Conservation (phyloP, 2,329 filamentous ascomycete species). For the Chaetomium strumarium region DNA sequence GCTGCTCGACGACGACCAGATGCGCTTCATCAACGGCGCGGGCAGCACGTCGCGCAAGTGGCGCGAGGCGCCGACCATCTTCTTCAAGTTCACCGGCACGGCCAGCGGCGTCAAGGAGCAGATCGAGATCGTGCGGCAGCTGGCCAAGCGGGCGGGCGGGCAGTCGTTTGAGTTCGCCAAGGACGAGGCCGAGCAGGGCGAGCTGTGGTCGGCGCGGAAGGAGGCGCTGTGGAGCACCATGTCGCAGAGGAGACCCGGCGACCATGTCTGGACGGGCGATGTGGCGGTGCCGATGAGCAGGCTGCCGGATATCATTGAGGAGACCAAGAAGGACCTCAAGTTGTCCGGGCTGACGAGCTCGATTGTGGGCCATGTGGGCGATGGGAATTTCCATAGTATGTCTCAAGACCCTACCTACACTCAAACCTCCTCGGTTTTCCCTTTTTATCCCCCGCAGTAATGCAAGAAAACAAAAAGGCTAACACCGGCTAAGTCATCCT, state of each 20-base stretch:
- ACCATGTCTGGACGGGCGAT: constrained; percentile 79
- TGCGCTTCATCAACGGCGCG: constrained; percentile 62
- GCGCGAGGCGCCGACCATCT: constrained; percentile 69
- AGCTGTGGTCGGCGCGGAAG: constrained; percentile 79
- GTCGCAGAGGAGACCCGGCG: constrained; percentile 57
- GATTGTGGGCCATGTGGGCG: constrained; percentile 67
- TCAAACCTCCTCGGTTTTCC: not conserved
- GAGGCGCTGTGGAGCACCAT: constrained; percentile 78
- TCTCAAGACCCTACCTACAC: too few relatives aligned
- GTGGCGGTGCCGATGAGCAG: constrained; percentile 76
- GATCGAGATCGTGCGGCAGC: constrained; percentile 57
- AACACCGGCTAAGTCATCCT: constrained; percentile 42
- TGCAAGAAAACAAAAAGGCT: not conserved
- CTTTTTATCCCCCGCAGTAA: not conserved
- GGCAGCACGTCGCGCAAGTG: constrained; percentile 61
- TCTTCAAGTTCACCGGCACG: constrained; percentile 79
- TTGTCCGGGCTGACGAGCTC: constrained; percentile 67
- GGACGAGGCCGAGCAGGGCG: constrained; percentile 61
- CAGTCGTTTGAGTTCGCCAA: constrained; percentile 73
- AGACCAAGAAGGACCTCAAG: constrained; percentile 65
- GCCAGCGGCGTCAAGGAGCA: constrained; percentile 70
- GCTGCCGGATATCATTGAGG: constrained; percentile 69
- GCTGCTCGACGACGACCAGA: constrained; percentile 87
- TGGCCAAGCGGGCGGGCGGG: constrained; percentile 57
- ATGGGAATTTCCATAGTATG: constrained; percentile 58